These are phyloP conservation scores for Suhomyces pyralidae DNA, from an alignment of 805 yeast species.

Conservation along the genomic window DNA sequence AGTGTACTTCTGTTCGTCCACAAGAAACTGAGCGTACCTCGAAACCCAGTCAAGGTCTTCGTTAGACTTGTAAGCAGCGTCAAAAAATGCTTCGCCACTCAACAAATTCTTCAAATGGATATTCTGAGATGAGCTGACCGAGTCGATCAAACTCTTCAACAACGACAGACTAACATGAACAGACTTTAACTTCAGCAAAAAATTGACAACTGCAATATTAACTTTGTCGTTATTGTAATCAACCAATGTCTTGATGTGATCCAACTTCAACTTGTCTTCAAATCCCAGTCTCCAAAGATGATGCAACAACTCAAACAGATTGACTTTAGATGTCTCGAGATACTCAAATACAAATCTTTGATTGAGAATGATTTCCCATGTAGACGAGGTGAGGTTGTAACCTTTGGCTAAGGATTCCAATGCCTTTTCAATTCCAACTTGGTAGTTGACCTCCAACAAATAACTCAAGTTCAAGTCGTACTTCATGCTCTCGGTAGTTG, in stretches of 20 bases:
- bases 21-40: constrained; percentile 13
- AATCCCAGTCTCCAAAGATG: constrained; percentile 22
- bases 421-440: constrained; percentile 25
- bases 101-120: constrained; percentile 17
- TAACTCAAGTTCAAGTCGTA: constrained; percentile 24
- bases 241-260: constrained; percentile 16
- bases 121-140: constrained; percentile 16
- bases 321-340: constrained; percentile 18
- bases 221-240: constrained; percentile 23
- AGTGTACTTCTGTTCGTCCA: not conserved
- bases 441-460: constrained; percentile 25
- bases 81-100: constrained; percentile 7
- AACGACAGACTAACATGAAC: constrained; percentile 2
- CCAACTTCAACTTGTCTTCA: constrained; percentile 5
- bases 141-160: not conserved
- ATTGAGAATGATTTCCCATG: constrained; percentile 33
- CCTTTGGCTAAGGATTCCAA: constrained; percentile 28
- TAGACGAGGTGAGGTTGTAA: constrained; percentile 25
- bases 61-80: constrained; percentile 9
- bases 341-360: constrained; percentile 21
- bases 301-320: constrained; percentile 16
- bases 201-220: constrained; percentile 20
- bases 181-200: constrained; percentile 7
- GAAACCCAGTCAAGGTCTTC: constrained; percentile 17
- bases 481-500: constrained; percentile 5